Conservation (phyloP, 305 asterid species). For the Fraxinus xanthoxyloides region DNA sequence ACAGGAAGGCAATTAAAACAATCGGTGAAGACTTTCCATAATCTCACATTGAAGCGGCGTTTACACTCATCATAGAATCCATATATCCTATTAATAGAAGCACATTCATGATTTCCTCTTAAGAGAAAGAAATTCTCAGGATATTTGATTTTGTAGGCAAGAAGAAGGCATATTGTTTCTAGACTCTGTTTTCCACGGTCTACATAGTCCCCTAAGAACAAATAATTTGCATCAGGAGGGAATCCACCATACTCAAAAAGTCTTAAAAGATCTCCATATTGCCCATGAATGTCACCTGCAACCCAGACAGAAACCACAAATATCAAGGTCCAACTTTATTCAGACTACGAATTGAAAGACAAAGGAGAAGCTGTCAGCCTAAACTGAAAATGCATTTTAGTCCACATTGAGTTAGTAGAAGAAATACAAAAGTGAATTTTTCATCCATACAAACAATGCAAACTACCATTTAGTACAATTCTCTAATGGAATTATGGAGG, state of each 20-base stretch:
- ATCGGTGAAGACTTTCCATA: constrained; percentile 72
- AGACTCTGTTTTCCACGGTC: constrained; percentile 79
- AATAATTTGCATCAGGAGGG: constrained; percentile 71
- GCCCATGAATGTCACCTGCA: constrained; percentile 83
- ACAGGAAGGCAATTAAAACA: constrained; percentile 81
- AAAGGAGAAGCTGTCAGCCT: not conserved
- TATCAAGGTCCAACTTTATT: not conserved
- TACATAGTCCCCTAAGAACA: constrained; percentile 76
- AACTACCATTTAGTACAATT: not conserved
- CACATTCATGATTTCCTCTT: constrained; percentile 79
- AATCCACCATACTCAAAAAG: constrained; percentile 79
- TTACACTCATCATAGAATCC: constrained; percentile 80
- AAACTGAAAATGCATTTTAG: not conserved
- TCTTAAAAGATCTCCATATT: constrained; percentile 71
- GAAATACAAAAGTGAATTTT: not conserved
- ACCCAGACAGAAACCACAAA: constrained; percentile 17
- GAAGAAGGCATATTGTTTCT: constrained; percentile 74
- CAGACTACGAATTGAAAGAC: not conserved
- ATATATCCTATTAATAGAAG: constrained; percentile 70
- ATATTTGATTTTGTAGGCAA: constrained; percentile 74
- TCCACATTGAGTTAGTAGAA: not conserved
- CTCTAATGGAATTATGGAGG: not conserved
- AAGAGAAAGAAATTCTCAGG: constrained; percentile 75
- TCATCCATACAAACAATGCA: not conserved
- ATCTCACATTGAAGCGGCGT: constrained; percentile 66